Percentiles rank a stretch among this genome's conserved stretches.
Evolutionary conservation across 768 basidiomycete species (phyloP).

Genomic region (Agrocybe chaxingu): DNA sequence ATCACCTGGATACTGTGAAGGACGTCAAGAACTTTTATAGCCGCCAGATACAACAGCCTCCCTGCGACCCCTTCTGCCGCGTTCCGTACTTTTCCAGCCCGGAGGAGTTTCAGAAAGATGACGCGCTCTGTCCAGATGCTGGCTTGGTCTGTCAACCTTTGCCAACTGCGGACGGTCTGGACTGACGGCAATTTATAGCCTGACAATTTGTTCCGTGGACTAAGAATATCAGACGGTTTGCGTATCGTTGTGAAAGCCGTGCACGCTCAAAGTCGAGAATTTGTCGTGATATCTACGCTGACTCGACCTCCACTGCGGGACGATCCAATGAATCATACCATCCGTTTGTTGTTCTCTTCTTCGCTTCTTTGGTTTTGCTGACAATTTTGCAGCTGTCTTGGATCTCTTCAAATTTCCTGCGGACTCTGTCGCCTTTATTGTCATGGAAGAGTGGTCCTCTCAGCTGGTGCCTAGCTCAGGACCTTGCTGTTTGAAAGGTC

Average conservation of each 20-base stretch:
- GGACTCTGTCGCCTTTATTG: conserved; percentile 60
- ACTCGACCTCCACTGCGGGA: conserved; percentile 48
- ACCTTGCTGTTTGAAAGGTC: conserved; percentile 49
- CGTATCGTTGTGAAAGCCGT: conserved; percentile 70
- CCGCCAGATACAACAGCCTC: conserved; percentile 12
- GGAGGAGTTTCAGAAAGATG: conserved; percentile 31
- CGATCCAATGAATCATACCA: conserved; percentile 72
- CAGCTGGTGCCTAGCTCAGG: conserved; percentile 48
- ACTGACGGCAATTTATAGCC: conserved; percentile 38
- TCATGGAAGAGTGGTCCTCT: conserved; percentile 81
- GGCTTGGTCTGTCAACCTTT: conserved; percentile 52
- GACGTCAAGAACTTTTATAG: conserved; percentile 63
- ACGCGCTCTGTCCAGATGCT: conserved; percentile 65
- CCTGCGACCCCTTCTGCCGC: conserved; percentile 12
- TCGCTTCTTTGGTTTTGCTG: not conserved
- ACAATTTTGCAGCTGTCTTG: conserved; percentile 48
- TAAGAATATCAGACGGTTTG: conserved; percentile 43
- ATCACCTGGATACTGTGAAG: conserved; percentile 63
- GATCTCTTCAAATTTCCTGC: conserved; percentile 54
- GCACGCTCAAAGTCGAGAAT: conserved; percentile 59
- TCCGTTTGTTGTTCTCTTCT: conserved; percentile 48
- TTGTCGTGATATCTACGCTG: conserved; percentile 53
- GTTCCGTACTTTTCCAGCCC: conserved; percentile 6
- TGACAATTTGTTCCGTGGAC: conserved; percentile 71
- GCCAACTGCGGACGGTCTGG: not conserved